Percentiles rank a stretch among this genome's conserved stretches.
Conservation (phyloP, 306 rosid genomes). For the Lithocarpus polystachyus region DNA sequence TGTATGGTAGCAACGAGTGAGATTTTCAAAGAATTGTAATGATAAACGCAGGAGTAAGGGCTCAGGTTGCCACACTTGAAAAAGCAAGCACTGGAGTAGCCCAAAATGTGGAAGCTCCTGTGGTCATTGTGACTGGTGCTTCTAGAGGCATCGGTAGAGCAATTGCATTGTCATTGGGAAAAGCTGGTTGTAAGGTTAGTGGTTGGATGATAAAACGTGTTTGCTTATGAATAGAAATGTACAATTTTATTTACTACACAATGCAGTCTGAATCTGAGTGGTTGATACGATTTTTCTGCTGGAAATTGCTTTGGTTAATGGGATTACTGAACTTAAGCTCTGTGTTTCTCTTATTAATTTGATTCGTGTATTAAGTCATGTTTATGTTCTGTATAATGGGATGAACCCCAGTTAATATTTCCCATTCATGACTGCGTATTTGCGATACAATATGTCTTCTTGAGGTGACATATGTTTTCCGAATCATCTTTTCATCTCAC, state of each 20-base stretch:
- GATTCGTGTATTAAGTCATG: neutral
- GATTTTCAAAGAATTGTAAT: neutral
- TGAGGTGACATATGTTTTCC: neutral
- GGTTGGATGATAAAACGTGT: neutral
- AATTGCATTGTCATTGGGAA: conserved; percentile 74
- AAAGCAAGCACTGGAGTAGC: conserved; percentile 48
- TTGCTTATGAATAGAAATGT: neutral
- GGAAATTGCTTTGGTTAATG: neutral
- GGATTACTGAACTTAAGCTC: neutral
- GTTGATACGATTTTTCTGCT: neutral
- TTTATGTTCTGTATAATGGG: neutral
- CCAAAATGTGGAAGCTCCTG: conserved; percentile 71
- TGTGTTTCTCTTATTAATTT: neutral
- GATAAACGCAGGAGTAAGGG: conserved; percentile 53
- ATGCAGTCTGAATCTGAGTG: neutral
- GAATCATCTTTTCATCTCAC: neutral
- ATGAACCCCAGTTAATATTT: neutral
- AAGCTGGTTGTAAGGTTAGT: conserved; percentile 94
- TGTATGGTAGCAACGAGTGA: neutral
- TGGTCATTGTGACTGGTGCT: conserved; percentile 88
- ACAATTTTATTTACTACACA: neutral
- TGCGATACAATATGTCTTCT: neutral
- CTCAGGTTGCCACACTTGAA: conserved; percentile 71
- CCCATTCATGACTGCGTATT: neutral
- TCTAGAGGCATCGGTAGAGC: conserved; percentile 94